phyloP scores from a whole-genome alignment of 441 rosid genomes.

The Metrosideros polymorpha region DNA sequence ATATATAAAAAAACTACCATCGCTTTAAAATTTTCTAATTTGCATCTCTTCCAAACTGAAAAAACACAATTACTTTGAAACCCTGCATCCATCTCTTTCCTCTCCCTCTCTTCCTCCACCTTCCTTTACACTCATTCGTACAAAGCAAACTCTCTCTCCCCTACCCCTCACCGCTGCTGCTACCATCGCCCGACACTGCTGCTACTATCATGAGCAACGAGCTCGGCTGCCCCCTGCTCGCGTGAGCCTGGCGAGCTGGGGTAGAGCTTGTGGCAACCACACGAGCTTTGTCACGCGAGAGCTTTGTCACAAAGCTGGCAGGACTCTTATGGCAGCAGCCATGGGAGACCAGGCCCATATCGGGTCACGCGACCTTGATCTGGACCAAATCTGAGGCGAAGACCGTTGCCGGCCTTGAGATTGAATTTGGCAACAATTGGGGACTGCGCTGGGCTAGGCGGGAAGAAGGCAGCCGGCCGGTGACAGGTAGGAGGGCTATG shows the following conservation, averaged over 20 bases:
- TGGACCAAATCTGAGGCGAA: not conserved
- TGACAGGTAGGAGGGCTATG: not conserved
- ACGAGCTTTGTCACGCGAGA: not conserved
- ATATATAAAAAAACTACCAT: not conserved
- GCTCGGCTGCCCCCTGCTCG: not conserved
- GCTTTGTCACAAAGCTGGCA: not conserved
- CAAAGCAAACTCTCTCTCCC: too few relatives aligned
- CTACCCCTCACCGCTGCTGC: too few relatives aligned
- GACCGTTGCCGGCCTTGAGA: not conserved
- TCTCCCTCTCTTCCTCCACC: not conserved
- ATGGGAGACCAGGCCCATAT: not conserved
- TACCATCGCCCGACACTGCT: not conserved
- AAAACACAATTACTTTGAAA: not conserved
- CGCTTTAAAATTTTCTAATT: not conserved
- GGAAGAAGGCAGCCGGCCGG: not conserved
- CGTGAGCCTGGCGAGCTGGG: not conserved
- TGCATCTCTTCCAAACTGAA: not conserved
- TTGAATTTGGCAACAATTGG: not conserved
- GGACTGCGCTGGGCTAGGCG: not conserved
- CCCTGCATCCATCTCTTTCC: not conserved
- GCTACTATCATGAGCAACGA: not conserved
- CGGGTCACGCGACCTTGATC: not conserved
- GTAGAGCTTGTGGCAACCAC: not conserved
- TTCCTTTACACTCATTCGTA: too few relatives aligned
- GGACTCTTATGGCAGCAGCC: not conserved